Base-by-base conservation (phyloP, 805 yeast genomes). In the Middelhovenomyces tepae region DNA sequence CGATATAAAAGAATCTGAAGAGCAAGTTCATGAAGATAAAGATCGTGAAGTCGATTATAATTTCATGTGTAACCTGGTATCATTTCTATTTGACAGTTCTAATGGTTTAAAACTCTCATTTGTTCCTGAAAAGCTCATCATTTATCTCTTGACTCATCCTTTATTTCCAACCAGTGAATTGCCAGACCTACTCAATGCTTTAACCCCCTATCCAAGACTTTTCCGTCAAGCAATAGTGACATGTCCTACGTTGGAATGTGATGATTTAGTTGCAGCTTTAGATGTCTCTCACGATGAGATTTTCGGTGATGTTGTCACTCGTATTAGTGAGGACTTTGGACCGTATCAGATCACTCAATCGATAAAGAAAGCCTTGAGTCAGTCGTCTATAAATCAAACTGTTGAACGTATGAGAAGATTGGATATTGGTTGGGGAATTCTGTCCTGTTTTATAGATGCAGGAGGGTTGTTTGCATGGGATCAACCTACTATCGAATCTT, bases 61-160 rank as follows among this genome's bases (percentile, higher is more conserved):
- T 6, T 36, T 53, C n/a, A 37, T 46, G 9, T 28, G 28, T 16
- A 42, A 42, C 9, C 28, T 44, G 4, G 50, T 54, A 11, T 50
- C 54, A 16, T 38, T 54, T 16, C 42, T 61, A 10, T 44, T 60
- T 15, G 47, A 49, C 13, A 40, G 50, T 15, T 19, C 24, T 11
- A 36, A 18, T 22, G n/a, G 17, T 6, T 17, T 42, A 25, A 14
- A 22, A 20, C 13, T 40, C 10, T 13, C 42, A 35, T 44, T 51
- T 41, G 39, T 57, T 50, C 68, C 91, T 32, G 75, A 77, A 46
- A 58, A 58, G 30, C 64, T 85, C 2, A 56, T 84, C 30, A 70
- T 79, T 1, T 87, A 83, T 50, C 64, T 87, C 21, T 64, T 89
- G 41, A 81, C 95, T 2, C 94, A 89, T 59, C 95, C 95, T 11